These are phyloP conservation scores for Globisporangium megalacanthum DNA, from an alignment of 352 stramenopile species.

Conservation along the genomic window DNA sequence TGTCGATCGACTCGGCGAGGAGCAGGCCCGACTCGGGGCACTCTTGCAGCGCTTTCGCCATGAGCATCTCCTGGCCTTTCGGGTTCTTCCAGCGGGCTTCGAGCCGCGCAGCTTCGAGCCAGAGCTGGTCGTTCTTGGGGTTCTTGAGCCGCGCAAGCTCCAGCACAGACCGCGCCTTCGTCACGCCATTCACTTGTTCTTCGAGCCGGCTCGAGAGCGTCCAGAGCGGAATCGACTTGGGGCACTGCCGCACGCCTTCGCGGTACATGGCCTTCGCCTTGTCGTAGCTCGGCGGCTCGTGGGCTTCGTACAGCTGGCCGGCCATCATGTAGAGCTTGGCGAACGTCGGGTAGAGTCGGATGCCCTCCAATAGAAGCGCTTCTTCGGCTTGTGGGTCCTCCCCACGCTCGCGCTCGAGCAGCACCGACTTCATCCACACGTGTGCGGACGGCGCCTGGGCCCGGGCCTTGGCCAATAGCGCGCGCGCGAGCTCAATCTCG, in stretches of 20 bases:
- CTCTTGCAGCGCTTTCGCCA: constrained; percentile 97
- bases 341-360: constrained; percentile 89
- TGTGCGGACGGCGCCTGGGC: constrained; percentile 84
- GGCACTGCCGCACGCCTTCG: constrained; percentile 90
- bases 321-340: constrained; percentile 98
- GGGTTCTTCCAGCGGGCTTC: constrained; percentile 90
- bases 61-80: constrained; percentile 94
- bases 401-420: constrained; percentile 92
- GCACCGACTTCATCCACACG: constrained; percentile 97
- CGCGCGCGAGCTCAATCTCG: constrained; percentile 91
- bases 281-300: constrained; percentile 47
- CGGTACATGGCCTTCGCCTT: constrained; percentile 91
- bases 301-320: constrained; percentile 88
- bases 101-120: constrained; percentile 94
- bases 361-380: constrained; percentile 88
- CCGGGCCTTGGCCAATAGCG: constrained; percentile 71
- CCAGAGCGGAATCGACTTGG: constrained; percentile 93
- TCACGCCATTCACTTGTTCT: constrained; percentile 86
- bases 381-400: constrained; percentile 59
- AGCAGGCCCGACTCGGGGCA: constrained; percentile 94
- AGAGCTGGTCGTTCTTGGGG: constrained; percentile 91
- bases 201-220: constrained; percentile 92
- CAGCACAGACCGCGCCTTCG: constrained; percentile 96
- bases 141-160: constrained; percentile 96
- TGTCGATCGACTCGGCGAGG: constrained; percentile 95